Base-by-base conservation (phyloP, 345 rosid genomes). In the Syzygium grande region DNA sequence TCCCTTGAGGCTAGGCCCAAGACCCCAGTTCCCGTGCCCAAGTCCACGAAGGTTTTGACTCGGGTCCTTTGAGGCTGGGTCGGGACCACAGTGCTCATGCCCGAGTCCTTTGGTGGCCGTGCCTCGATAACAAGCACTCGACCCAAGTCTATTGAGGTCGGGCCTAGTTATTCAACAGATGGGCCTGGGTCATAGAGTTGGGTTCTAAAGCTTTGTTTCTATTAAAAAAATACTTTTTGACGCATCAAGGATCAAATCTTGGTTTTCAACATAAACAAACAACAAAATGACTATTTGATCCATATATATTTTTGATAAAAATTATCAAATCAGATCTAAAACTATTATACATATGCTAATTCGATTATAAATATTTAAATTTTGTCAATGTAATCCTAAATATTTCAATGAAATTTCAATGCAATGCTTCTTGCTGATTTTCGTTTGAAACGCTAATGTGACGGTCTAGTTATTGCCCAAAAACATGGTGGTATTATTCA, bases 281-380 rank as follows among this genome's bases (percentile, higher is more conserved):
- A 23, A 23, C 10, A 22, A 58, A 58, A 58, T 58, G n/a, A 58
- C 63, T 27, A 23, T 12, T 58, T 23, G 2, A 58, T 13, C 63
- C 3, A 4, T 1, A 2, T 23, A 58, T 58, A 58, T 58, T 58
- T 58, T 56, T 56, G 63, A n/a, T 2, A 58, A 25, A 58, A 5
- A 58, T 23, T 58, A 25, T 27, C 2, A 58, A 58, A 58, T 25
- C 63, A 58, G 11, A 23, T 58, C 13, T 58, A 58, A 58, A 58
- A 5, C 1, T 56, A 56, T 10, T 27, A 12, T 58, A 58, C 0
- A 0, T 0, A 58, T 58, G 13, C 9, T 58, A 25, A 25, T 58
- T 58, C 6, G 1, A 0, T 4, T 0, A 0, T 58, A 58, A 58
- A 25, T 58, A 58, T 10, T 58, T 25, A 23, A 58, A 25, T 12